phyloP scores from a whole-genome alignment of 208 protist species.

The Leishmania martiniquensis region DNA sequence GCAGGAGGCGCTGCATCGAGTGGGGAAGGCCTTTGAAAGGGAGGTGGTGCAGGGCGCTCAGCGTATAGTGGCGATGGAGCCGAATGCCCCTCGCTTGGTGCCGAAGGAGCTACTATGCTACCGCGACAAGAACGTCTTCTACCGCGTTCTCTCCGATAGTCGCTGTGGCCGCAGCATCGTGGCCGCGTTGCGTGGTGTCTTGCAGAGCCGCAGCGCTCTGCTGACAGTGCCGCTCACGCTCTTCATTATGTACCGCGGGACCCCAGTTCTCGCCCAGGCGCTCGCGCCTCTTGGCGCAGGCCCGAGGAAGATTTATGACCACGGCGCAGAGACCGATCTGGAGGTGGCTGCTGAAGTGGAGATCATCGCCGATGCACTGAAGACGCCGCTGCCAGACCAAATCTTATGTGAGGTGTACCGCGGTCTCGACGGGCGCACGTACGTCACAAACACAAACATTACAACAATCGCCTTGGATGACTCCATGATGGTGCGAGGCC shows the following conservation, averaged over 20 bases:
- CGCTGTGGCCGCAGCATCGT: constrained; percentile 82
- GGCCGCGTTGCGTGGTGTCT: constrained; percentile 69
- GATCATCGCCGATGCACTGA: constrained; percentile 75
- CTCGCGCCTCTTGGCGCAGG: constrained; percentile 66
- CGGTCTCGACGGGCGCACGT: constrained; percentile 74
- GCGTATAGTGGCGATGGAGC: constrained; percentile 80
- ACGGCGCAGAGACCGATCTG: constrained; percentile 2
- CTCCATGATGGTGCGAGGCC: constrained; percentile 54
- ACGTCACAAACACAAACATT: constrained; percentile 80
- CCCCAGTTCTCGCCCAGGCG: constrained; percentile 85
- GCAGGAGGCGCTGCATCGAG: constrained; percentile 43
- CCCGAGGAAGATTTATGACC: constrained; percentile 46
- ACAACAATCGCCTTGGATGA: constrained; percentile 65
- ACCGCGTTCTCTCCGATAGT: constrained; percentile 82
- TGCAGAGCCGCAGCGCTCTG: constrained; percentile 71
- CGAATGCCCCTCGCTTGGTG: constrained; percentile 61
- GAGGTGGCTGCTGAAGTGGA: constrained; percentile 75
- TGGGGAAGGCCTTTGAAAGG: constrained; percentile 63
- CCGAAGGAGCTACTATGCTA: constrained; percentile 82
- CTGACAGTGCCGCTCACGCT: constrained; percentile 83
- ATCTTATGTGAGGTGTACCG: constrained; percentile 75
- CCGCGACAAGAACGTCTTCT: constrained; percentile 85
- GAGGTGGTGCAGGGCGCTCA: constrained; percentile 46
- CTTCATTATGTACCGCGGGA: constrained; percentile 83
- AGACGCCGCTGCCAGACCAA: constrained; percentile 59